phyloP scores from a whole-genome alignment of 805 yeast genomes.

The Wickerhamomyces alni region DNA sequence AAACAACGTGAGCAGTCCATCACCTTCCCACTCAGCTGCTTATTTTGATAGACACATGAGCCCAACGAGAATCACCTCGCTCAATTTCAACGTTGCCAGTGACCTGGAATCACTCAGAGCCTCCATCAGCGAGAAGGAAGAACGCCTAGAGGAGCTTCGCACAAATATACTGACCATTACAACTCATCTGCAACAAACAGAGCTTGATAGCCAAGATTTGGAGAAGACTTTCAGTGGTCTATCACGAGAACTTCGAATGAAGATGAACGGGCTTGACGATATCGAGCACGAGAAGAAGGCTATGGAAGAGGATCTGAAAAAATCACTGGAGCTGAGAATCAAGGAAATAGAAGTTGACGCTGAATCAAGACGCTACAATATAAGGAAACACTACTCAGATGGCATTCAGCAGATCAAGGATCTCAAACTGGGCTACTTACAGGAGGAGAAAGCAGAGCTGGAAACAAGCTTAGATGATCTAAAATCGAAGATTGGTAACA shows the following conservation, averaged over 20 bases:
- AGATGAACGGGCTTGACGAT: conserved; percentile 26
- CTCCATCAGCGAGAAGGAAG: conserved; percentile 12
- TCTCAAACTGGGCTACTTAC: conserved; percentile 27
- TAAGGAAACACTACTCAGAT: conserved; percentile 32
- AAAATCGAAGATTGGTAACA: conserved; percentile 18
- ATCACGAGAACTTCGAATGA: conserved; percentile 20
- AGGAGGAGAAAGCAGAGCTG: conserved; percentile 24
- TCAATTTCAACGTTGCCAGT: too few species aligned
- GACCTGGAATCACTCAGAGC: conserved; percentile 10
- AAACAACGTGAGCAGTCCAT: too few species aligned
- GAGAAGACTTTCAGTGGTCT: conserved; percentile 17
- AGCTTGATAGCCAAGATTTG: conserved; percentile 29
- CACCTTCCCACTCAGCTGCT: too few species aligned
- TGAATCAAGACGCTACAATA: conserved; percentile 30
- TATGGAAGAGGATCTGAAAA: conserved; percentile 14
- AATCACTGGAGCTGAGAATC: conserved; percentile 27
- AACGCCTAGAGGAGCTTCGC: conserved; percentile 16
- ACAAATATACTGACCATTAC: conserved; percentile 25
- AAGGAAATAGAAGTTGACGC: conserved; percentile 28
- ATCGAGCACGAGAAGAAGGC: conserved; percentile 22
- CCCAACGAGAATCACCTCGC: too few species aligned
- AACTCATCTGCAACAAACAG: conserved; percentile 33
- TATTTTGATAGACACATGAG: too few species aligned
- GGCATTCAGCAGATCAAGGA: conserved; percentile 33
- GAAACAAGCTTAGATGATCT: conserved; percentile 26